Conservation (phyloP, 805 yeast species). For the Starmerella lactis-condensi region DNA sequence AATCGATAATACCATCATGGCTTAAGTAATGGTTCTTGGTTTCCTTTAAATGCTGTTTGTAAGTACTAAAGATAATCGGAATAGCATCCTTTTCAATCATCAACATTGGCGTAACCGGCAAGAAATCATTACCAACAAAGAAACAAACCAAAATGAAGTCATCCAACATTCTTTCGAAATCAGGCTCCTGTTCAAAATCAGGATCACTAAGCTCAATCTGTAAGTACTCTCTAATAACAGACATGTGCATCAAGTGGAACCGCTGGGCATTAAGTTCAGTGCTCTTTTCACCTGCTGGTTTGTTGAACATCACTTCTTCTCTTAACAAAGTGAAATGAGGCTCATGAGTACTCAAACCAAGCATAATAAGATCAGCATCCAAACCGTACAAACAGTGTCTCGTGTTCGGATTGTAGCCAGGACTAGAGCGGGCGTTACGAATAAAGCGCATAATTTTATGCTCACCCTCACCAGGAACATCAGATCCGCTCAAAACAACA, state of each 20-base stretch:
- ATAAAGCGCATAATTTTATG: conserved; percentile 94
- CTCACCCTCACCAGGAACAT: conserved; percentile 99
- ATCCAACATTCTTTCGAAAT: conserved; percentile 77
- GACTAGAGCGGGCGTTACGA: conserved; percentile 71
- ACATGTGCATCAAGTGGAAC: conserved; percentile 65
- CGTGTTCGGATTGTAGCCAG: conserved; percentile 78
- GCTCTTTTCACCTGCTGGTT: conserved; percentile 40
- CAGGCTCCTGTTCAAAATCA: conserved; percentile 47
- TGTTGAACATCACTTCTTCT: conserved; percentile 87
- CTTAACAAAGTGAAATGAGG: conserved; percentile 87
- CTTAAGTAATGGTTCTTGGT: conserved; percentile 64
- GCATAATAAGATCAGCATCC: conserved; percentile 92
- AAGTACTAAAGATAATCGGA: conserved; percentile 76
- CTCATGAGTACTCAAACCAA: conserved; percentile 93
- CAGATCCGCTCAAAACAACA: conserved; percentile 81
- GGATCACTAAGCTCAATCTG: conserved; percentile 38
- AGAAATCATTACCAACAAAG: conserved; percentile 93
- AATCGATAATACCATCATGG: conserved; percentile 63
- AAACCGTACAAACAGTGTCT: conserved; percentile 92
- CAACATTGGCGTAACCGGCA: conserved; percentile 88
- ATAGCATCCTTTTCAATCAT: conserved; percentile 91
- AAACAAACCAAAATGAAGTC: conserved; percentile 83
- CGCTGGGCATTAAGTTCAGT: conserved; percentile 54
- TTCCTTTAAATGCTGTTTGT: conserved; percentile 51
- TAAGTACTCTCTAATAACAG: conserved; percentile 77